Percentiles rank a stretch among this genome's conserved stretches.
Conservation (phyloP, 495 filamentous ascomycete species). For the Penicillium chermesinum region DNA sequence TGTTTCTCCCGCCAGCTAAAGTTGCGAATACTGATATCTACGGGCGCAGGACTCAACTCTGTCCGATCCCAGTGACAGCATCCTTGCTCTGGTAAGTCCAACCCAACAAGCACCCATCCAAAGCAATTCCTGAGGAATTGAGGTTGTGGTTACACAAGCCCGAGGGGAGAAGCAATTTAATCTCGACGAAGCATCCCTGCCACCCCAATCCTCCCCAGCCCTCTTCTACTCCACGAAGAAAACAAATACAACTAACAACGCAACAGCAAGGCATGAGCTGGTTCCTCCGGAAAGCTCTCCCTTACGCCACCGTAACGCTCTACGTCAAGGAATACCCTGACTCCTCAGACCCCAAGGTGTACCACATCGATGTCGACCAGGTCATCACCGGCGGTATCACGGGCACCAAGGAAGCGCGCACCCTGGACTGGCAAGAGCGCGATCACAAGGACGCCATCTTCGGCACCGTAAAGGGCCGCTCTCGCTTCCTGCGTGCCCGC, state of each 20-base stretch:
- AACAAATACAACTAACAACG: constrained; percentile 9
- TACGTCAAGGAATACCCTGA: constrained; percentile 58
- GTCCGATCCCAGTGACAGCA: constrained; percentile 64
- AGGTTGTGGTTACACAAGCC: not conserved
- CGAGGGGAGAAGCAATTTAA: too few species aligned
- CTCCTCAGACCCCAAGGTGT: constrained; percentile 34
- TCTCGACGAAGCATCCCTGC: too few species aligned
- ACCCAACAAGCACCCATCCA: constrained; percentile 2
- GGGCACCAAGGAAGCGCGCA: constrained; percentile 67
- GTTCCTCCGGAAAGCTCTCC: constrained; percentile 72
- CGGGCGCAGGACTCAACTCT: constrained; percentile 69
- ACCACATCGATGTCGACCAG: constrained; percentile 81
- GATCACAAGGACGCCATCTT: constrained; percentile 79
- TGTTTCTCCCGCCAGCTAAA: not conserved
- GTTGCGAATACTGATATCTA: not conserved
- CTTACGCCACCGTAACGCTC: constrained; percentile 67
- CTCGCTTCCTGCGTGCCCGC: constrained; percentile 45
- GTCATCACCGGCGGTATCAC: constrained; percentile 67
- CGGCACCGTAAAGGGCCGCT: constrained; percentile 61
- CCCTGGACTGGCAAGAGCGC: constrained; percentile 63
- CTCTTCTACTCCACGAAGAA: not conserved
- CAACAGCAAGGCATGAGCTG: constrained; percentile 74
- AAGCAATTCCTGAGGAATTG: too few species aligned
- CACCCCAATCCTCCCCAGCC: not conserved
- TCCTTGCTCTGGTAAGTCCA: constrained; percentile 57